Conservation (phyloP, 495 filamentous ascomycete genomes). For the Daldinia caldariorum region DNA sequence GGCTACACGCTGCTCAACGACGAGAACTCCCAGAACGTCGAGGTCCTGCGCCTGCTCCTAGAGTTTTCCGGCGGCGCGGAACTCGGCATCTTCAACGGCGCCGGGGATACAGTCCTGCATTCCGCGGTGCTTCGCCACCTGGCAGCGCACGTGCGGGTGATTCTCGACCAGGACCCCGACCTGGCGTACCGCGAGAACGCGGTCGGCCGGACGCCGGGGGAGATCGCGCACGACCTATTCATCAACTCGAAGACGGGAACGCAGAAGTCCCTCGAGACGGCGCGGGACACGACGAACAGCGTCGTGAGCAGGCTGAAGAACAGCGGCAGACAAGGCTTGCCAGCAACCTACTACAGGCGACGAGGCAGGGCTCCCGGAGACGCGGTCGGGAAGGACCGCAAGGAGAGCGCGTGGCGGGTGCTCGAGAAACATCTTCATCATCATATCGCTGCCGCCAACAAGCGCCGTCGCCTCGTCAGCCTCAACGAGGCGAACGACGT, state of each 20-base stretch:
- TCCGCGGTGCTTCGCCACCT: slow-evolving; percentile 56
- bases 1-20: background rate
- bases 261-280: background rate
- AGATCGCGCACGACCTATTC: slow-evolving; percentile 68
- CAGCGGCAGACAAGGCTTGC: background rate
- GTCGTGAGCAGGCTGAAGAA: slow-evolving; percentile 14
- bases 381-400: slow-evolving; percentile 18
- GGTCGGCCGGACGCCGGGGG: slow-evolving; percentile 72
- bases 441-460: slow-evolving; percentile 47
- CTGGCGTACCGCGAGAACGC: slow-evolving; percentile 74
- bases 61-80: slow-evolving; percentile 63
- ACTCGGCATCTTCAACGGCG: slow-evolving; percentile 69
- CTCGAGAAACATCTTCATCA: slow-evolving; percentile 45
- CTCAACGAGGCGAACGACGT: slow-evolving; percentile 79
- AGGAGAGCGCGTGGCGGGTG: slow-evolving; percentile 47
- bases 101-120: slow-evolving; percentile 74
- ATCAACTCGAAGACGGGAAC: slow-evolving; percentile 46
- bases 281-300: background rate
- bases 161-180: slow-evolving; percentile 65
- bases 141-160: slow-evolving; percentile 51
- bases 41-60: slow-evolving; percentile 56
- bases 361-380: background rate
- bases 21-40: slow-evolving; percentile 29
- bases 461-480: slow-evolving; percentile 70
- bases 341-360: no score